phyloP scores from a whole-genome alignment of 2,329 filamentous ascomycete genomes.

The Aspergillus thermomutatus region DNA sequence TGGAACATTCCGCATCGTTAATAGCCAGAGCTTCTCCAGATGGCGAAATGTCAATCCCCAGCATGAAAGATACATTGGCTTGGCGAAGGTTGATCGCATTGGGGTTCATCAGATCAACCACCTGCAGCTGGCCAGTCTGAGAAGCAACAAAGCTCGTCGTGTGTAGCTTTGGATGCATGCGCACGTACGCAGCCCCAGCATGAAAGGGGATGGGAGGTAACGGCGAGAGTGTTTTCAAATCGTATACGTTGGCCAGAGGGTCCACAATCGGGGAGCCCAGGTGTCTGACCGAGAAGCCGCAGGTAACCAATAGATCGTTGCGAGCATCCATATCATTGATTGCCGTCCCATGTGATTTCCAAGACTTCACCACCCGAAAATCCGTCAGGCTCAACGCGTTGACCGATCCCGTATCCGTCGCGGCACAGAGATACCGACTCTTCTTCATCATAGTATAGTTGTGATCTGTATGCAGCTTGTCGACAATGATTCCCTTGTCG shows the following conservation, averaged over 20 bases:
- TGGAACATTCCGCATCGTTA: conserved; percentile 71
- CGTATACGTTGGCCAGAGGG: conserved; percentile 91
- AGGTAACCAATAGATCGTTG: conserved; percentile 92
- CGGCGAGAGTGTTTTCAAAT: conserved; percentile 83
- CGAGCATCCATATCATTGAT: conserved; percentile 98
- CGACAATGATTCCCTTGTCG: conserved; percentile 68
- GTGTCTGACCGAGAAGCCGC: conserved; percentile 84
- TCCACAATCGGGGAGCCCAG: conserved; percentile 79
- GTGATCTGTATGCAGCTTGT: conserved; percentile 68
- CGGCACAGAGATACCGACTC: conserved; percentile 83
- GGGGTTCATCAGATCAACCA: conserved; percentile 92
- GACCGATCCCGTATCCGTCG: conserved; percentile 75
- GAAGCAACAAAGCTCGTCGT: conserved; percentile 94
- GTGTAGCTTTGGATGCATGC: conserved; percentile 93
- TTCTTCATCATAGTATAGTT: conserved; percentile 92
- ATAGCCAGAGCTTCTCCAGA: conserved; percentile 83
- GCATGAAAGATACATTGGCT: conserved; percentile 73
- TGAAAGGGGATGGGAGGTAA: conserved; percentile 90
- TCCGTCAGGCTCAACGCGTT: conserved; percentile 79
- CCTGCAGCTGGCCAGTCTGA: conserved; percentile 87
- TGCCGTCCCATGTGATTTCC: conserved; percentile 83
- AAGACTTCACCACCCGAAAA: conserved; percentile 76
- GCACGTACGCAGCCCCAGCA: conserved; percentile 86
- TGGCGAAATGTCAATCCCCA: conserved; percentile 78
- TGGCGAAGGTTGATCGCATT: conserved; percentile 83